Base-by-base conservation (phyloP, 768 basidiomycete genomes). In the Leucosporidium creatinivorum region DNA sequence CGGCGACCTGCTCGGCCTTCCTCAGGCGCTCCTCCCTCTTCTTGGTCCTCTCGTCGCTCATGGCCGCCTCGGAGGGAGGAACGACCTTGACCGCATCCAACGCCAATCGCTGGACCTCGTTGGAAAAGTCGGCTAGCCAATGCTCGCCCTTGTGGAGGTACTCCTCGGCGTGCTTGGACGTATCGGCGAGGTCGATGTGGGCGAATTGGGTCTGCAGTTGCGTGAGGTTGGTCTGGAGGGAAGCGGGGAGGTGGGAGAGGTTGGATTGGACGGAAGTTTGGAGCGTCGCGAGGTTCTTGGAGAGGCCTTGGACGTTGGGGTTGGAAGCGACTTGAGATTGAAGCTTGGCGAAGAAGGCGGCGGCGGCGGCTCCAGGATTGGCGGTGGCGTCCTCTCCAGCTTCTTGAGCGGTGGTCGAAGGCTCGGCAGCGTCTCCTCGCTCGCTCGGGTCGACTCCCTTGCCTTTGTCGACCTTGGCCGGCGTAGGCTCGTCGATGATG, bases 71-170 rank as follows among this genome's bases (percentile, higher is more conserved):
- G 17, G 75, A 68, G 6, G 80, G 80, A 0, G 81, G 81, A 10
- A 81, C 75, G 58, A 81, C 76, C 63, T 78, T 78, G 73, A 81
- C 78, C 21, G 79, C 79, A 19, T 80, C 80, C 54, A 76, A 77
- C 49, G 80, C 69, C 71, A 78, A 78, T 52, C 76, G 75, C 30
- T 77, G 76, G 1, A 79, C 79, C 26, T 79, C 79, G 60, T 75
- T 69, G 18, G 77, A 68, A 52, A 77, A 74, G 39, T 75, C 76
- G 25, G 36, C 62, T 9, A 75, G 54, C 72, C 72, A 73, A 31
- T 52, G 13, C 65, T 79, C 77, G 30, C 78, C 75, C 66, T 78
- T 79, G 58, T 76, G 76, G 33, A 80, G 64, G 72, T 80, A 81
- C 47, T 77, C 78, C 66, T 80, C 79, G 15, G 80, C 79, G 25